Percentiles rank a stretch among this genome's conserved stretches.
phyloP scores from a whole-genome alignment of 495 filamentous ascomycete species.

The Bryoglossum gracile region DNA sequence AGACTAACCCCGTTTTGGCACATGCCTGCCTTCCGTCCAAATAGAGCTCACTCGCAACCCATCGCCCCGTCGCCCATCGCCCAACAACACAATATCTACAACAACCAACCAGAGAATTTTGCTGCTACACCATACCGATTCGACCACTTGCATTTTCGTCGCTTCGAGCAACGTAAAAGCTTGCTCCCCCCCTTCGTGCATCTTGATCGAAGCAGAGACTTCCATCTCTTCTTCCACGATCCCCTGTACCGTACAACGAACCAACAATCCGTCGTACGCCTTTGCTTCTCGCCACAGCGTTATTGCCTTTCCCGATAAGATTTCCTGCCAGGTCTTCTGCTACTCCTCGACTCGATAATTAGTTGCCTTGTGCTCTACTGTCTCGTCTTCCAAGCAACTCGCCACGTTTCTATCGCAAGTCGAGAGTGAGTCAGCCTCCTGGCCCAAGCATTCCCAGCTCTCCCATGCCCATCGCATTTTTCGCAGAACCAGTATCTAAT shows the following conservation, averaged over 20 bases:
- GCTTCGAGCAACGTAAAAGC: conserved; percentile 18
- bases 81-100: conserved; percentile 11
- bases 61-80: neutral
- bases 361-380: conserved; percentile 20
- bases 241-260: conserved; percentile 8
- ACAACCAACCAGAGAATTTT: neutral
- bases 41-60: neutral
- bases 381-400: conserved; percentile 22
- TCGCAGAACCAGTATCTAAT: conserved; percentile 34
- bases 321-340: conserved; percentile 19
- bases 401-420: conserved; percentile 30
- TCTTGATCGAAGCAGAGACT: conserved; percentile 14
- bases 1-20: too few species aligned
- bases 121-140: conserved; percentile 6
- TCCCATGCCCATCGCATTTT: conserved; percentile 23
- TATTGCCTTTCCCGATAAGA: conserved; percentile 24
- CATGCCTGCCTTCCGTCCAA: too few species aligned
- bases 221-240: conserved; percentile 14
- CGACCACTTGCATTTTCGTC: conserved; percentile 22
- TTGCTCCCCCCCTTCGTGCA: conserved; percentile 2
- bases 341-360: conserved; percentile 22
- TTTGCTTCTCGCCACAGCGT: conserved; percentile 23
- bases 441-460: conserved; percentile 3
- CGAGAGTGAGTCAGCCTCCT: conserved; percentile 27
- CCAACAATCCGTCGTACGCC: conserved; percentile 17